phyloP scores from a whole-genome alignment of 2,329 filamentous ascomycete species.

The Talaromyces sp. region DNA sequence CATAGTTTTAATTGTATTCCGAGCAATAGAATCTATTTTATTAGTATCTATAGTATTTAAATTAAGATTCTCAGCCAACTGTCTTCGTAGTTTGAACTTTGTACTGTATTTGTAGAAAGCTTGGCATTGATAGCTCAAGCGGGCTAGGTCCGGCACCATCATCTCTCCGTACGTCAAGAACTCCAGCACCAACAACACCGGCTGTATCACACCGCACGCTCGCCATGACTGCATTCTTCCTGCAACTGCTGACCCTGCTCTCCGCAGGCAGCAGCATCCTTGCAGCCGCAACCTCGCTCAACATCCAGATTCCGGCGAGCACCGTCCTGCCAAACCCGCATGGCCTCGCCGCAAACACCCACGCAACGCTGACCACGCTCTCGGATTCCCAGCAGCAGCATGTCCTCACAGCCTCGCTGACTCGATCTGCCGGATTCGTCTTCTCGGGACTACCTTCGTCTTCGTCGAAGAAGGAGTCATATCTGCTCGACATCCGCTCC shows the following conservation, averaged over 20 bases:
- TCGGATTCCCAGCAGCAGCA: conserved; percentile 33
- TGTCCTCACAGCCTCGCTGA: conserved; percentile 59
- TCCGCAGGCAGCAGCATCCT: conserved; percentile 10
- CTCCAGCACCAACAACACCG: neutral
- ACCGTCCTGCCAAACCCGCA: conserved; percentile 39
- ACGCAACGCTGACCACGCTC: conserved; percentile 47
- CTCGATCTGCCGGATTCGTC: conserved; percentile 64
- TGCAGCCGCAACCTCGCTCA: conserved; percentile 26
- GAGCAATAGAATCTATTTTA: neutral
- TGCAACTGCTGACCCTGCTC: conserved; percentile 16
- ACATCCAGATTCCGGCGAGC: conserved; percentile 32
- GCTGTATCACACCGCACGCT: conserved; percentile 12
- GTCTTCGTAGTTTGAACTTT: no score
- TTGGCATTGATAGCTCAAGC: neutral
- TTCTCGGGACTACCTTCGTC: conserved; percentile 55
- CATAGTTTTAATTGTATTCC: neutral
- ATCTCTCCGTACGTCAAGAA: neutral
- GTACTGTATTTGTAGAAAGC: no score
- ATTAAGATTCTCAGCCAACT: no score
- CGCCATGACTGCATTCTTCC: conserved; percentile 6
- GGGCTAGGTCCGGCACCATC: neutral
- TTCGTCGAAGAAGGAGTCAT: conserved; percentile 53
- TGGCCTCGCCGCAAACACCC: conserved; percentile 39
- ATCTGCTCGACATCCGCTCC: conserved; percentile 76
- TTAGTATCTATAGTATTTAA: neutral